Evolutionary conservation across 306 rosid genomes (phyloP).

Genomic region (Fagus sylvatica): DNA sequence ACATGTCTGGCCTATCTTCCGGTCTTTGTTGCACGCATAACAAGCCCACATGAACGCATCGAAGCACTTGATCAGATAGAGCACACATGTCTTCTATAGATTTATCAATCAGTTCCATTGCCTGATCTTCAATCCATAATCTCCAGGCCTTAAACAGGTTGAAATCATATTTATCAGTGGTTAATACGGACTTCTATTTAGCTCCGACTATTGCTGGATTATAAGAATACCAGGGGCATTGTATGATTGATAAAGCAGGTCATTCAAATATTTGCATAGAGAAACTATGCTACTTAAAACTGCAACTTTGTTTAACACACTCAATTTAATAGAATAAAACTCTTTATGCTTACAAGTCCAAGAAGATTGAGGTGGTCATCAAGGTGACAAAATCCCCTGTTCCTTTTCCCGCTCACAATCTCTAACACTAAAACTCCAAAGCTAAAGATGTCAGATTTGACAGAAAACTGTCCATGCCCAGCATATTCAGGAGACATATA

Average conservation of each 20-base stretch:
- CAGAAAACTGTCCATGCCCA: not conserved
- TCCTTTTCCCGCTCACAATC: constrained; percentile 50
- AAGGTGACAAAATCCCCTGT: constrained; percentile 35
- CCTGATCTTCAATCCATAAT: constrained; percentile 18
- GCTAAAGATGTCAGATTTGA: not conserved
- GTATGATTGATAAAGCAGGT: no score
- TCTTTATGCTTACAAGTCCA: constrained; percentile 34
- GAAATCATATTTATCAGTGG: no score
- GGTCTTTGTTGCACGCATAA: constrained; percentile 52
- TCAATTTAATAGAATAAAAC: no score
- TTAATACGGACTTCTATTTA: no score
- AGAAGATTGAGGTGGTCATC: constrained; percentile 41
- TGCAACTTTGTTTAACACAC: no score
- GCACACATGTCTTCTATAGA: not conserved
- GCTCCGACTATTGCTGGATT: no score
- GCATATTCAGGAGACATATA: not conserved
- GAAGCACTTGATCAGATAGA: constrained; percentile 8
- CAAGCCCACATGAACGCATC: constrained; percentile 56
- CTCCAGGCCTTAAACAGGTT: constrained; percentile 22
- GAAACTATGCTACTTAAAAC: no score
- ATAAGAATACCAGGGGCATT: no score
- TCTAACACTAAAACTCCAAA: constrained; percentile 46
- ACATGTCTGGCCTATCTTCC: constrained; percentile 56
- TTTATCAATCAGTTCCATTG: constrained; percentile 25
- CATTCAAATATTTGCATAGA: no score